Evolutionary conservation across 2,329 filamentous ascomycete species (phyloP), one percentile per base, ranked within the genome.

Genomic region (Periconia sp.): DNA sequence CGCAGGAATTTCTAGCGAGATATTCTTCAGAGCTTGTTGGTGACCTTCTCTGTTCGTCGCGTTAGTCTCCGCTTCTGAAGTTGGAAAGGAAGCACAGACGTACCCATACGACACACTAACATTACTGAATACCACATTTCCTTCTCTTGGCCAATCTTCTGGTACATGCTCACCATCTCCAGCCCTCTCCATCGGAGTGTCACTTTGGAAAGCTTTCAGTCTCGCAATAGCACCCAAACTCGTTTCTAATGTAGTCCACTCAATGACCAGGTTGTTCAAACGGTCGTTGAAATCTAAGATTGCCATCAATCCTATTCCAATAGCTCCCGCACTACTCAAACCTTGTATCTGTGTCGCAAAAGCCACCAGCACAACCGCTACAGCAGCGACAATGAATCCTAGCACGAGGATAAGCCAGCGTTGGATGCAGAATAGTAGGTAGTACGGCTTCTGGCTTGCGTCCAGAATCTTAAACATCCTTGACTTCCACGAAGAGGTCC

Each of bases 241-340:
- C 0, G 78, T 82, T 50, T 83, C 80, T 19, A 83, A 61, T 18
- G 69, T 68, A 1, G 79, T 82, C 78, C 78, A 83, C 15, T 66
- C 70, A 3, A 68, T 51, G 3, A 78, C 64, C 7, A 78, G 52
- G 12, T 71, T 56, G 26, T 73, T 74, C 32, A 81, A 65, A 26
- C 68, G 70, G 21, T 72, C 63, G 48, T 73, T 78, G 58, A 81
- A 78, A 21, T 68, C 60, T 25, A 81, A 70, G 23, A 79, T 68
- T 29, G 75, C 76, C 17, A 78, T 58, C 12, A 81, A 55, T 1
- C 76, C 75, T 3, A 80, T 65, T 39, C 77, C 78, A 4, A 78
- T 68, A 30, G 70, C 71, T n/a, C 73, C 75, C 3, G 71, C 67
- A 34, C 67, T 68, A 15, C 75, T 62, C 6, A 61, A 65, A 5